Conservation (phyloP, 2,329 filamentous ascomycete species). For the Ambrosiella xylebori region DNA sequence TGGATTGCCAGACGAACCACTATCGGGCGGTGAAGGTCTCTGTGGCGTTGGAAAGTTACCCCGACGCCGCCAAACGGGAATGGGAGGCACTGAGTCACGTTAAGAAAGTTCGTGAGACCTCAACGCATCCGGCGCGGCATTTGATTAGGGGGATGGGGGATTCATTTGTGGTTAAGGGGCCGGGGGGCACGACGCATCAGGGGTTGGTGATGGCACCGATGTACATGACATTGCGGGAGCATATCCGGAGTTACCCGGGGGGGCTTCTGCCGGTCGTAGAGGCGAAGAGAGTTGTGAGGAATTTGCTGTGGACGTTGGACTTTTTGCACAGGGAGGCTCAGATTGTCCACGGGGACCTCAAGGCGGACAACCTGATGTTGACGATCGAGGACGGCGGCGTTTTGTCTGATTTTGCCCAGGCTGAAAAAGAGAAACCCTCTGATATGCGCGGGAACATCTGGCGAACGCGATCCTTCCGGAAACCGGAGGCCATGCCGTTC, state of each 20-base stretch:
- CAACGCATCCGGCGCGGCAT: constrained; percentile 7
- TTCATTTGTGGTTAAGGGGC: constrained; percentile 2
- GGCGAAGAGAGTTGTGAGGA: constrained; percentile 1
- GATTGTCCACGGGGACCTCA: constrained; percentile 11
- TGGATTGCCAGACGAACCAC: constrained; percentile 14
- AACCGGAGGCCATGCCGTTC: not conserved
- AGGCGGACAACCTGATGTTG: constrained; percentile 13
- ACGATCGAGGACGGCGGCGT: constrained; percentile 11
- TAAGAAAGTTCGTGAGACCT: not conserved
- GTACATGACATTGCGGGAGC: constrained; percentile 8
- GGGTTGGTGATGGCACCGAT: constrained; percentile 8
- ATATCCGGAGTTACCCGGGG: constrained; percentile 3
- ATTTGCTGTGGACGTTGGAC: constrained; percentile 8
- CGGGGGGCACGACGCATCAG: constrained; percentile 4
- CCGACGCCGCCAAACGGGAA: constrained; percentile 1
- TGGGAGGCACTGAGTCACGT: constrained; percentile 7
- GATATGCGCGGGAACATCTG: not conserved
- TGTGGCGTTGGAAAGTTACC: not conserved
- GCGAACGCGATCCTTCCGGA: constrained; percentile 3
- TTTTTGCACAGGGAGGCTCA: constrained; percentile 10
- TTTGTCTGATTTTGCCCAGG: constrained; percentile 6
- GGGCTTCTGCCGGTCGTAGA: constrained; percentile 2
- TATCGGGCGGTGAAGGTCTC: constrained; percentile 8
- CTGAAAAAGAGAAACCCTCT: constrained; percentile 6
- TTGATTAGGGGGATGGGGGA: constrained; percentile 8